Evolutionary conservation across 495 filamentous ascomycete genomes (phyloP).

Genomic region (Penicillium steckii): DNA sequence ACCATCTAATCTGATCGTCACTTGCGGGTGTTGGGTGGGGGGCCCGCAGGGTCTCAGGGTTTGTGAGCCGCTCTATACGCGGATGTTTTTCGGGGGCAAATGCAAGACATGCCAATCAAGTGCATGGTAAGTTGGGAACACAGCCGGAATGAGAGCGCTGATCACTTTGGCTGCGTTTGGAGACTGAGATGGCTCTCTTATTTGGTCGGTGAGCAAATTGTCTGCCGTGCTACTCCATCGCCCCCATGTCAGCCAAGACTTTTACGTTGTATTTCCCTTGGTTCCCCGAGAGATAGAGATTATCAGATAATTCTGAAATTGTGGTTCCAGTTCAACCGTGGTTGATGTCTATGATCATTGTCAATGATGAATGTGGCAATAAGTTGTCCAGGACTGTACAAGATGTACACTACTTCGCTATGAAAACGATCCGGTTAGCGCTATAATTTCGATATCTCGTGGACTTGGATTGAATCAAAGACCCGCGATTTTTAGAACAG

Average conservation of each 20-base stretch:
- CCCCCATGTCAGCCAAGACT: background rate
- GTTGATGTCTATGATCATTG: background rate
- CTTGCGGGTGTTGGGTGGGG: background rate
- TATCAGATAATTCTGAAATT: slow-evolving; percentile 8
- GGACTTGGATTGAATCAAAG: too few relatives aligned
- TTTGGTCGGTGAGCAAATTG: background rate
- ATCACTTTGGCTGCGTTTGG: background rate
- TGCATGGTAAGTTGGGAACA: background rate
- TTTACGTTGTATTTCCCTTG: background rate
- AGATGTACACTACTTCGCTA: background rate
- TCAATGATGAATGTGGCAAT: background rate
- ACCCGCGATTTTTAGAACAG: too few relatives aligned
- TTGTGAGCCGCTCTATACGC: background rate
- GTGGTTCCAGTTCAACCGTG: background rate
- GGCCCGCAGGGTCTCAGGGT: background rate
- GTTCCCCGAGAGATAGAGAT: slow-evolving; percentile 1
- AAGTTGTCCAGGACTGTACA: too few relatives aligned
- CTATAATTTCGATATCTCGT: too few relatives aligned
- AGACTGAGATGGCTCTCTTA: background rate
- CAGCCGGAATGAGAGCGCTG: background rate
- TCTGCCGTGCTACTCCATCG: background rate
- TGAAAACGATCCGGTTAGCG: background rate
- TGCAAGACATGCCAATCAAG: background rate
- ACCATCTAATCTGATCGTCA: background rate
- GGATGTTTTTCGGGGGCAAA: background rate